Evolutionary conservation across 148 eudicot genomes (phyloP).

Genomic region (Diospyros lotus): DNA sequence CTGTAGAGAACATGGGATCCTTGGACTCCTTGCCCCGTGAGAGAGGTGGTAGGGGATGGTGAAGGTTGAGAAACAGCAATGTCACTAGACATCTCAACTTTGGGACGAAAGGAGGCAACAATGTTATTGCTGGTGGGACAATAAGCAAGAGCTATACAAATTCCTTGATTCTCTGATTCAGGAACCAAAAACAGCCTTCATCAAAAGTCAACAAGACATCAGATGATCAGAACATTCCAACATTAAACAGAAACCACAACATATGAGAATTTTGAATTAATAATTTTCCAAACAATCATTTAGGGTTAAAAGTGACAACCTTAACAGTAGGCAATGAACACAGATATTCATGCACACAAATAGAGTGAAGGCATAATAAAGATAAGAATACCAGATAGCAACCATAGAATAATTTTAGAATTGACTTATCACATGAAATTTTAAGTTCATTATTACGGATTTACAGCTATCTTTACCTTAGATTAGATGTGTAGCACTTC

Average conservation of each 20-base stretch:
- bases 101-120: slow-evolving; percentile 84
- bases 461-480: too few species aligned
- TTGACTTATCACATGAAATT: too few species aligned
- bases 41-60: slow-evolving; percentile 30
- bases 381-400: too few species aligned
- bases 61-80: slow-evolving; percentile 39
- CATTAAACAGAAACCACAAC: slow-evolving; percentile 3
- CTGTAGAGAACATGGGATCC: slow-evolving; percentile 60
- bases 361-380: too few species aligned
- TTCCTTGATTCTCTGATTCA: slow-evolving; percentile 69
- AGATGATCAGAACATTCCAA: slow-evolving; percentile 10
- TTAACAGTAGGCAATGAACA: too few species aligned
- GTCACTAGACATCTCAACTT: slow-evolving; percentile 42
- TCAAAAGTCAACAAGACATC: background rate
- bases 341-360: too few species aligned
- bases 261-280: background rate
- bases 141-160: slow-evolving; percentile 84
- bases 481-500: too few species aligned
- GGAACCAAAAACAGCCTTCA: slow-evolving; percentile 57
- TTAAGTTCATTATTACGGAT: too few species aligned
- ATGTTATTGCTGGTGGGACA: slow-evolving; percentile 44
- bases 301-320: too few species aligned
- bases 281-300: background rate
- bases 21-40: slow-evolving; percentile 38
- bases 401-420: too few species aligned